phyloP scores from a whole-genome alignment of 2,329 filamentous ascomycete species.

The Apiospora kogelbergensis region DNA sequence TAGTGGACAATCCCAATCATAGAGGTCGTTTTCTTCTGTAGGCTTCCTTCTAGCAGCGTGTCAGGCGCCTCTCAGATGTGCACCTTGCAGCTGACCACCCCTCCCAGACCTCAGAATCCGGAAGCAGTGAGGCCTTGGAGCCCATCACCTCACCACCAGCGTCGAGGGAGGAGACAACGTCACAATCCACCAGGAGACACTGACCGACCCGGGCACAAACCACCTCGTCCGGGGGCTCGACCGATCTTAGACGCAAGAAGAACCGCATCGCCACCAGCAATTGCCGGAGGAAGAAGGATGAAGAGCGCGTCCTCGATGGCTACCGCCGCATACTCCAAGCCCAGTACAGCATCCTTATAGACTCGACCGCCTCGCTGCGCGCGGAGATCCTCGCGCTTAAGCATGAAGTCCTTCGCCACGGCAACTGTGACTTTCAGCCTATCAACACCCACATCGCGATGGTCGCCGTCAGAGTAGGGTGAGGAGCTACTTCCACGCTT shows the following conservation, averaged over 20 bases:
- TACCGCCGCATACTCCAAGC: conserved; percentile 7
- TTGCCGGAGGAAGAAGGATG: conserved; percentile 12
- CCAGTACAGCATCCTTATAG: conserved; percentile 10
- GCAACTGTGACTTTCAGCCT: conserved; percentile 11
- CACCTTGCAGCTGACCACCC: background rate
- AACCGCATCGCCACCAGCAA: conserved; percentile 14
- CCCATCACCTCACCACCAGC: background rate
- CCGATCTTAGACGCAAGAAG: conserved; percentile 9
- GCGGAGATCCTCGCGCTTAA: conserved; percentile 9
- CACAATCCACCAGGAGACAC: background rate
- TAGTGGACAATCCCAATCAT: background rate
- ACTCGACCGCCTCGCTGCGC: conserved; percentile 7
- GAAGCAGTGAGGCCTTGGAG: background rate
- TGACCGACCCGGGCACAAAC: background rate
- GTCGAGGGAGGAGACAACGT: background rate
- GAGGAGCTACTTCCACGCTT: no score
- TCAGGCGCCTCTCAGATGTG: background rate
- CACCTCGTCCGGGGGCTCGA: background rate
- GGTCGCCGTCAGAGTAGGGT: conserved; percentile 2
- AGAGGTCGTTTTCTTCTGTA: background rate
- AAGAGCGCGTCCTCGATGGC: conserved; percentile 9
- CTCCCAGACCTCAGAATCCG: background rate
- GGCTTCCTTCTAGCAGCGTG: background rate
- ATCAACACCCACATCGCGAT: conserved; percentile 9
- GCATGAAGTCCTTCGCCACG: conserved; percentile 10